Percentiles rank a stretch among this genome's conserved stretches.
These are phyloP conservation scores for Xylaria curta DNA, from an alignment of 495 filamentous ascomycete genomes.

Conservation along the genomic window DNA sequence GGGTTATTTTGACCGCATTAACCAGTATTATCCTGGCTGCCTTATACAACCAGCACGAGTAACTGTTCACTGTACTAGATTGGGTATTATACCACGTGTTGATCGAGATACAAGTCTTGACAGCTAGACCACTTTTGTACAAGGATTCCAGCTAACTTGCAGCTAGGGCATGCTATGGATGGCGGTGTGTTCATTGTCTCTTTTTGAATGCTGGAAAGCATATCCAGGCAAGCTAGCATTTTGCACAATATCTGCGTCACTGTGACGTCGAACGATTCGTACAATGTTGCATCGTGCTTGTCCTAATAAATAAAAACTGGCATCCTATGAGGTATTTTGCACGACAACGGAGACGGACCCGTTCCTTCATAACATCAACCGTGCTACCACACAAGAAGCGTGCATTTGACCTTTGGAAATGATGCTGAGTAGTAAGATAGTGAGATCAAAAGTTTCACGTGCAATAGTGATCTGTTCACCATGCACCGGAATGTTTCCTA, in stretches of 20 bases:
- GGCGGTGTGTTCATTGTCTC: constrained; percentile 1
- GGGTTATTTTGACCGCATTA: neutral
- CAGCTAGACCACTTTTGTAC: neutral
- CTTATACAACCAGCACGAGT: neutral
- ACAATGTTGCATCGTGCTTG: neutral
- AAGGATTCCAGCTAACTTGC: neutral
- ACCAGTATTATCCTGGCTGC: neutral
- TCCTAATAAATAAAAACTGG: neutral
- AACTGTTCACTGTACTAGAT: neutral
- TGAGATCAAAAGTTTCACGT: constrained; percentile 10
- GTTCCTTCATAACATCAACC: neutral
- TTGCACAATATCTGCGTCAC: constrained; percentile 11
- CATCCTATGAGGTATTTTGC: neutral
- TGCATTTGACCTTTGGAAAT: neutral
- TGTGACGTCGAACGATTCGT: constrained; percentile 18
- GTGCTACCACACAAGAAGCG: constrained; percentile 4
- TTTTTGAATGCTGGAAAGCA: neutral
- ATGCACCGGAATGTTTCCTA: constrained; percentile 15
- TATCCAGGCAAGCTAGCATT: neutral
- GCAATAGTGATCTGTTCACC: constrained; percentile 23
- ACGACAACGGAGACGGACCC: neutral
- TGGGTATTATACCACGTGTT: neutral
- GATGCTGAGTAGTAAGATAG: neutral
- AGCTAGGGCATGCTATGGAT: neutral
- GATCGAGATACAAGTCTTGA: neutral